These are phyloP conservation scores for Cercospora sp. DNA, from an alignment of 2,329 filamentous ascomycete genomes.

Conservation along the genomic window DNA sequence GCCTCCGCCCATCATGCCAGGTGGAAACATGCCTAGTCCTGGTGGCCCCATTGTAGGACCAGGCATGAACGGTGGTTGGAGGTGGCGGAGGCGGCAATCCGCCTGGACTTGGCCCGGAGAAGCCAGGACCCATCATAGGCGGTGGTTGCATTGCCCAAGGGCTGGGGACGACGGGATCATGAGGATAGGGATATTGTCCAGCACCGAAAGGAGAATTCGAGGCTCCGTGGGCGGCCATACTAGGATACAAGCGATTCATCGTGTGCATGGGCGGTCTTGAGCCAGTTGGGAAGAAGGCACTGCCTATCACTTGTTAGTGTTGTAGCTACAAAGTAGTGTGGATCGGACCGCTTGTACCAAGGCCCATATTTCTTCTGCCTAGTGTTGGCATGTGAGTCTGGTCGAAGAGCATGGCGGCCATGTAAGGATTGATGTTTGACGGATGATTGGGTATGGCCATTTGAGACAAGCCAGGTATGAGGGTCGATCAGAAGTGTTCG, in stretches of 20 bases:
- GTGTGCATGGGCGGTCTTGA: slow-evolving; percentile 21
- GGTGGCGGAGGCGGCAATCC: not conserved
- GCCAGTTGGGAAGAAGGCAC: slow-evolving; percentile 18
- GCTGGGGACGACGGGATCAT: slow-evolving; percentile 14
- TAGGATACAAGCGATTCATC: slow-evolving; percentile 24
- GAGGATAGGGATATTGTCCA: slow-evolving; percentile 24
- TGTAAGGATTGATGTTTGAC: not conserved
- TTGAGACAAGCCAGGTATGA: not conserved
- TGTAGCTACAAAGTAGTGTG: not conserved
- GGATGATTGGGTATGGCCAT: not conserved
- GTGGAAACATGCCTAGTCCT: not conserved
- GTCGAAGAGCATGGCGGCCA: slow-evolving; percentile 10
- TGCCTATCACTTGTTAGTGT: slow-evolving; percentile 11
- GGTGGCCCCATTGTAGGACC: not conserved
- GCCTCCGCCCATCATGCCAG: not conserved
- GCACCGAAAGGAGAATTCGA: slow-evolving; percentile 18
- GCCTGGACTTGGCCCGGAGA: not conserved
- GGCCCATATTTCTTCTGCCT: slow-evolving; percentile 17
- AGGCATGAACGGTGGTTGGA: not conserved
- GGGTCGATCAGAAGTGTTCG: not conserved
- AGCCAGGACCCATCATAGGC: not conserved
- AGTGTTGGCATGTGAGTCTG: slow-evolving; percentile 18
- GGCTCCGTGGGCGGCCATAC: slow-evolving; percentile 18
- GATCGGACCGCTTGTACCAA: slow-evolving; percentile 1
- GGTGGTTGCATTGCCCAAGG: not conserved